These are phyloP conservation scores for Talaromyces islandicus DNA, from an alignment of 2,329 filamentous ascomycete species.

Conservation along the genomic window DNA sequence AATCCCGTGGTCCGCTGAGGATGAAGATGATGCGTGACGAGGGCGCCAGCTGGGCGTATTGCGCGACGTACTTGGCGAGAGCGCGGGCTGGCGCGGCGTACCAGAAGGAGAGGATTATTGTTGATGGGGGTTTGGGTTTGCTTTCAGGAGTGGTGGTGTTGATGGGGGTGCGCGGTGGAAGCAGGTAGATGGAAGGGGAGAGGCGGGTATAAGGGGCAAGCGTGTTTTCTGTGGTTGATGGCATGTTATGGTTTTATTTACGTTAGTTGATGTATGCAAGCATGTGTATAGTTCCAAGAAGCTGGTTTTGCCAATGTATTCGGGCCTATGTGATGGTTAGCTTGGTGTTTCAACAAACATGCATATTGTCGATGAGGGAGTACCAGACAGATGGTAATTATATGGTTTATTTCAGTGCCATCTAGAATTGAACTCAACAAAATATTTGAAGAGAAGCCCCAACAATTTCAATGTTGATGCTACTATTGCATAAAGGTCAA, in stretches of 20 bases:
- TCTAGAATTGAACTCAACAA: not conserved
- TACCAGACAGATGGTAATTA: not conserved
- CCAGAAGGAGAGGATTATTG: constrained; percentile 45
- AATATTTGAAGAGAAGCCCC: not conserved
- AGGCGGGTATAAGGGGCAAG: constrained; percentile 19
- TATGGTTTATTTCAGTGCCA: not conserved
- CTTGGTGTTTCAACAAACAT: not conserved
- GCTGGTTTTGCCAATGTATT: not conserved
- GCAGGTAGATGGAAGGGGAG: constrained; percentile 33
- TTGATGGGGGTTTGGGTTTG: constrained; percentile 17
- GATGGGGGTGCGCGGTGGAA: constrained; percentile 21
- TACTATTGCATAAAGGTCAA: not conserved
- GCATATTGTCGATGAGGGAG: not conserved
- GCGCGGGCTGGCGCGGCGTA: constrained; percentile 41
- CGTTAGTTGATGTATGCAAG: not conserved
- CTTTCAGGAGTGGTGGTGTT: not conserved
- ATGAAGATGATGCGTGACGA: constrained; percentile 39
- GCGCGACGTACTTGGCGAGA: constrained; percentile 42
- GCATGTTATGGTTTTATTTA: not conserved
- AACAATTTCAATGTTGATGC: not conserved
- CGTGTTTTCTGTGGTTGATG: not conserved
- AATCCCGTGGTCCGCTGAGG: constrained; percentile 27
- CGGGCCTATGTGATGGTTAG: not conserved
- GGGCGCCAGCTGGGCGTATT: constrained; percentile 40
- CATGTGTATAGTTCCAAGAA: not conserved